These are phyloP conservation scores for Emmonsiellopsis sp. DNA, from an alignment of 2,329 filamentous ascomycete genomes.

Conservation along the genomic window DNA sequence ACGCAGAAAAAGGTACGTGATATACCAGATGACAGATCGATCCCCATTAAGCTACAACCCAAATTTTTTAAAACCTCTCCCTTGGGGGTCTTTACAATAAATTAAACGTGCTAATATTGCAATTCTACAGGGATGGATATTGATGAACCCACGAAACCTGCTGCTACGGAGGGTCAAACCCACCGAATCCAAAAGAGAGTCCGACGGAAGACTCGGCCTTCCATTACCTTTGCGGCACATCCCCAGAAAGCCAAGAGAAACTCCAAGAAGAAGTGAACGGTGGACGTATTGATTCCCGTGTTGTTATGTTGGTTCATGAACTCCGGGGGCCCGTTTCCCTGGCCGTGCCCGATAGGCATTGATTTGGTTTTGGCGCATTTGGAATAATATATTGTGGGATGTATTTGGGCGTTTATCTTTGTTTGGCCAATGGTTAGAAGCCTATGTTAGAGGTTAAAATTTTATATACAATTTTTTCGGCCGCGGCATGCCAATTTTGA, in stretches of 20 bases:
- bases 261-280: conserved; percentile 24
- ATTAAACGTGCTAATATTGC: not conserved
- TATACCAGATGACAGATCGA: not conserved
- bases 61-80: no score
- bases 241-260: conserved; percentile 23
- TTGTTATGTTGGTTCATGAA: not conserved
- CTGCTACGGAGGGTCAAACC: conserved; percentile 20
- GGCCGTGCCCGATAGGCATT: not conserved
- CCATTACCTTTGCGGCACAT: conserved; percentile 31
- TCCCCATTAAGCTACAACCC: no score
- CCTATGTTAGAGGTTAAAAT: not conserved
- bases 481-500: no score
- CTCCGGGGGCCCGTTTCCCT: not conserved
- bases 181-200: conserved; percentile 32
- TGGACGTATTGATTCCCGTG: not conserved
- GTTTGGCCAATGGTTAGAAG: no score
- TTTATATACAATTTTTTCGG: not conserved
- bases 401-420: not conserved
- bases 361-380: not conserved
- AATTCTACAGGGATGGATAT: conserved; percentile 31
- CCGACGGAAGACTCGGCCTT: conserved; percentile 27
- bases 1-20: conserved; percentile 4
- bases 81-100: no score
- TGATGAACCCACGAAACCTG: conserved; percentile 17
- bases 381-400: not conserved